A percentile compares a stretch with the other conserved stretches of the same genome.
Conservation (phyloP, 306 rosid genomes). For the Lathyrus tuberosus region DNA sequence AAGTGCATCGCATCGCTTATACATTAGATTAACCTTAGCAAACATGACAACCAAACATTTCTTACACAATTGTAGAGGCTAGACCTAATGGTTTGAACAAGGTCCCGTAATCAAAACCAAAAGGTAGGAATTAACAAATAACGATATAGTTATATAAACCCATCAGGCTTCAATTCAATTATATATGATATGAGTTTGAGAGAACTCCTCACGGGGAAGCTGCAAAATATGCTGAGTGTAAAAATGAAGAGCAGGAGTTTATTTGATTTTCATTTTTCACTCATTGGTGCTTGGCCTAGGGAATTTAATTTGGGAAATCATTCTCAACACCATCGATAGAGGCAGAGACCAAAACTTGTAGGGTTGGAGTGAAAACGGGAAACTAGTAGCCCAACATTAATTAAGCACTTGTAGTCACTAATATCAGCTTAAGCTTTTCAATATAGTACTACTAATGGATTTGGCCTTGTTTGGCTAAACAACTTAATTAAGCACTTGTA, state of each 20-base stretch:
- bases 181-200: not conserved
- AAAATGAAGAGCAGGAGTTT: too few species aligned
- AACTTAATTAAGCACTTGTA: too few species aligned
- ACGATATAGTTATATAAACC: not conserved
- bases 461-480: too few species aligned
- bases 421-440: too few species aligned
- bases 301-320: too few species aligned
- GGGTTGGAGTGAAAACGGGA: not conserved
- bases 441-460: too few species aligned
- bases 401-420: not conserved
- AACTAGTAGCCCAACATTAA: not conserved
- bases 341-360: too few species aligned
- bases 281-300: too few species aligned
- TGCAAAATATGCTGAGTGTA: too few species aligned
- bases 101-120: conserved; percentile 4
- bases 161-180: conserved; percentile 12
- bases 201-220: not conserved
- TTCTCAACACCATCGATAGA: too few species aligned
- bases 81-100: conserved; percentile 24
- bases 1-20: not conserved
- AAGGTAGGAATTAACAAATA: conserved; percentile 9
- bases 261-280: too few species aligned
- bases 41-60: not conserved
- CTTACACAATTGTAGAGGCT: not conserved
- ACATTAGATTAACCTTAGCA: conserved; percentile 13